These are phyloP conservation scores for Exophiala aquamarina DNA, from an alignment of 2,329 filamentous ascomycete genomes.

Conservation along the genomic window DNA sequence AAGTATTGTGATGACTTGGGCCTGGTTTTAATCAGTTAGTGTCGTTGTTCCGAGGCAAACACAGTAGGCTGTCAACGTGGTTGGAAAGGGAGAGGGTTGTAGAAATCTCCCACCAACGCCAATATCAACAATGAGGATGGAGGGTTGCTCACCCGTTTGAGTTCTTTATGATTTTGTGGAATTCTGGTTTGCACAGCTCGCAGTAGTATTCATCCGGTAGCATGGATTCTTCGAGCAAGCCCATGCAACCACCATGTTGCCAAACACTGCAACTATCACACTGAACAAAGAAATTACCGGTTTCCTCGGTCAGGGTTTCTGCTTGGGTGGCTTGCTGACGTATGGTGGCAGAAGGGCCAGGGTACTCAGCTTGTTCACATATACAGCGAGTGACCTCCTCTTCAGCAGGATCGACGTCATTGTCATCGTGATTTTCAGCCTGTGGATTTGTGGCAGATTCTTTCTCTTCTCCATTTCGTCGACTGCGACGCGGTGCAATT, in stretches of 20 bases:
- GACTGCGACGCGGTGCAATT: slow-evolving; percentile 68
- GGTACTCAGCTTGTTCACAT: slow-evolving; percentile 92
- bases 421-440: slow-evolving; percentile 58
- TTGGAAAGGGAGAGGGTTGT: too few species aligned
- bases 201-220: slow-evolving; percentile 98
- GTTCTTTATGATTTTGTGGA: slow-evolving; percentile 80
- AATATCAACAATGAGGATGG: neutral
- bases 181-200: slow-evolving; percentile 87
- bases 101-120: too few species aligned
- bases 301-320: slow-evolving; percentile 61
- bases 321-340: slow-evolving; percentile 17
- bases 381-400: slow-evolving; percentile 95
- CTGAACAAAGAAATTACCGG: slow-evolving; percentile 94
- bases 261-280: slow-evolving; percentile 96
- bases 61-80: neutral
- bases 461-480: slow-evolving; percentile 66
- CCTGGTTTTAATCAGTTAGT: slow-evolving; percentile 39
- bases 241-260: slow-evolving; percentile 97
- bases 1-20: slow-evolving; percentile 65
- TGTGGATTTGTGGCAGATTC: slow-evolving; percentile 41
- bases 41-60: neutral
- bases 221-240: slow-evolving; percentile 89
- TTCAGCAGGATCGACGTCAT: slow-evolving; percentile 68
- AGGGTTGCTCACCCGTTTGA: slow-evolving; percentile 73
- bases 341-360: slow-evolving; percentile 55